Base-by-base conservation (phyloP, 306 rosid species). In the Rubus idaeus region DNA sequence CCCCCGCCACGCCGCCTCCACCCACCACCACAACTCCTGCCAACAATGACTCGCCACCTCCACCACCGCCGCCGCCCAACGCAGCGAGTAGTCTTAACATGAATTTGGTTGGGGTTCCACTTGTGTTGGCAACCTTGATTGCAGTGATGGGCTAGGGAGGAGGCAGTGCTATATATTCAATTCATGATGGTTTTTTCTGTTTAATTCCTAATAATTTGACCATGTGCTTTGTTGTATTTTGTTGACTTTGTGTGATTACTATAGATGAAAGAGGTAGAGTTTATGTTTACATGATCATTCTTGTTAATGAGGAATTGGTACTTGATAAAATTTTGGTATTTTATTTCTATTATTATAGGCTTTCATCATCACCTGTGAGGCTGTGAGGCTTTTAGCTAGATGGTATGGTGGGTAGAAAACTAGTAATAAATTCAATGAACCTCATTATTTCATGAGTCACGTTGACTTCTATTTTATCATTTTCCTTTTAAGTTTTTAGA, bases 131-230 rank as follows among this genome's bases (percentile, higher is more conserved):
- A 6, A 6, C 82, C 70, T 30, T 86, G 76, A 46, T 87, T 78
- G 85, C 71, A 12, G 68, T 81, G 75, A 82, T 77, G 84, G 70
- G 83, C 86, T 85, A 88, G 97, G 93, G 84, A 65, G 88, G 92
- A 87, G 93, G 83, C 92, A 92, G 90, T 90, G 93, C 96, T 41
- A 30, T 1, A 30, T 30, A 46, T 49, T 41, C 42, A 23, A 46
- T 49, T 41, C 42, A 23, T 8, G 62, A 6, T 13, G 7, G 7
- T 23, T 23, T 35, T 68, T 76, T 65, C 44, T 77, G 30, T 65
- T 78, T 39, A 11, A 64, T 72, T 80, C 37, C 4, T 10, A n/a
- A 41, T 56, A 56, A 73, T 56, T 41, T 73, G 55, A 21, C 53
- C 55, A 41, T 12, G 47, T 57, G 14, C 35, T 56, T 30, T 56